A percentile compares a stretch with the other conserved stretches of the same genome.
Conservation (phyloP, 306 rosid genomes). For the Cucumis hystrix region DNA sequence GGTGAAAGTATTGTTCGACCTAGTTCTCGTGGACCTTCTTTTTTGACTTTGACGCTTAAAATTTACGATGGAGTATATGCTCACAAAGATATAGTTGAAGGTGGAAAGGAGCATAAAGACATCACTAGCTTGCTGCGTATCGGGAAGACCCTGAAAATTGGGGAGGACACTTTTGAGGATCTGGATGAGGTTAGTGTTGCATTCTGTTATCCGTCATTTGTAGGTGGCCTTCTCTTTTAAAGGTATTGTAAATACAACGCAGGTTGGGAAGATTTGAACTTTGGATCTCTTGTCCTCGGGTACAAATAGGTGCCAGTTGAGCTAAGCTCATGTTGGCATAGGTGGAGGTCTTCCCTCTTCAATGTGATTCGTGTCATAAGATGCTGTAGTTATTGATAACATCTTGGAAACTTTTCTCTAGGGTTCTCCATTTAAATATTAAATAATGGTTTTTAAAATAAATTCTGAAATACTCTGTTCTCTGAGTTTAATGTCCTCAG, state of each 20-base stretch:
- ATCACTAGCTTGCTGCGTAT: slow-evolving; percentile 88
- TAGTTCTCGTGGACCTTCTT: slow-evolving; percentile 89
- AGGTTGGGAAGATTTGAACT: too few relatives aligned
- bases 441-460: background rate
- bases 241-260: too few relatives aligned
- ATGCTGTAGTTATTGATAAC: background rate
- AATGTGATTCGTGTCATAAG: background rate
- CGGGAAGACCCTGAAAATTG: slow-evolving; percentile 92
- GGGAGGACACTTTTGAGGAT: slow-evolving; percentile 98
- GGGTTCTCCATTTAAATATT: background rate
- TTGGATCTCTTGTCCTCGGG: too few relatives aligned
- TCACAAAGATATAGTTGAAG: slow-evolving; percentile 91
- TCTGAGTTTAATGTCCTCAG: background rate
- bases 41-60: slow-evolving; percentile 80
- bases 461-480: background rate
- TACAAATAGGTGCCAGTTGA: too few relatives aligned
- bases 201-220: background rate
- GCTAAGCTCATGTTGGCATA: too few relatives aligned
- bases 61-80: slow-evolving; percentile 93
- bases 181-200: slow-evolving; percentile 68
- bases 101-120: slow-evolving; percentile 97
- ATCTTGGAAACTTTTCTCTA: background rate
- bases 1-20: slow-evolving; percentile 97
- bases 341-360: background rate
- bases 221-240: too few relatives aligned